Evolutionary conservation across 257 asterid species (phyloP).

Genomic region (Jacaranda copaia): DNA sequence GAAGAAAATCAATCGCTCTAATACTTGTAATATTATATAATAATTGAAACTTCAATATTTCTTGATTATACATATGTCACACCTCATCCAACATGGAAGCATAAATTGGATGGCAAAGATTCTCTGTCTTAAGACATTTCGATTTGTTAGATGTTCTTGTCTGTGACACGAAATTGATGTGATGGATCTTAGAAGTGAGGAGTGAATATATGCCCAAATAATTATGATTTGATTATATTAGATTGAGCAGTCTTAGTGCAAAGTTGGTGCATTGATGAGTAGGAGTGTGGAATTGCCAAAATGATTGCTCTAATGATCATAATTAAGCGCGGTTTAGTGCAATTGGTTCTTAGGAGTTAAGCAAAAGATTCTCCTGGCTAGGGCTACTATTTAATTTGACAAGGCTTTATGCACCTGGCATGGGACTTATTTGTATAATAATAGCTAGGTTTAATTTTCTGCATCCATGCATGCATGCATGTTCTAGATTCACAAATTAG

Average conservation of each 20-base stretch:
- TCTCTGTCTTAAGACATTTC: neutral
- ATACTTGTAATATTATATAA: too few relatives aligned
- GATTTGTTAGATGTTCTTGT: constrained; percentile 12
- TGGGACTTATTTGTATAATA: constrained; percentile 18
- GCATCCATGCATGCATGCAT: constrained; percentile 24
- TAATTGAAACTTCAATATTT: neutral
- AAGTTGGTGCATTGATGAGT: constrained; percentile 40
- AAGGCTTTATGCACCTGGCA: constrained; percentile 36
- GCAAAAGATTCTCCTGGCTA: constrained; percentile 42
- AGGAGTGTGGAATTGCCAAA: constrained; percentile 42
- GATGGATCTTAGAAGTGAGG: constrained; percentile 29
- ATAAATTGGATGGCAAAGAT: neutral
- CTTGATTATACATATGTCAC: neutral
- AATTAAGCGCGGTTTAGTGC: neutral
- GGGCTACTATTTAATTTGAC: constrained; percentile 18
- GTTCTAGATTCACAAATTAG: constrained; percentile 3
- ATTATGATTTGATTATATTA: neutral
- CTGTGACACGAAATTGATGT: constrained; percentile 27
- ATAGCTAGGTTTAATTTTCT: neutral
- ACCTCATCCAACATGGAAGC: neutral
- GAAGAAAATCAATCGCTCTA: too few relatives aligned
- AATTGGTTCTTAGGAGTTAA: constrained; percentile 54
- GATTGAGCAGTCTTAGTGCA: constrained; percentile 14
- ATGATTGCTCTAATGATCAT: constrained; percentile 35
- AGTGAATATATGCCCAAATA: constrained; percentile 20